Percentiles rank a stretch among this genome's conserved stretches.
phyloP scores from a whole-genome alignment of 2,329 filamentous ascomycete genomes.

The Tolypocladium ophioglossoides region DNA sequence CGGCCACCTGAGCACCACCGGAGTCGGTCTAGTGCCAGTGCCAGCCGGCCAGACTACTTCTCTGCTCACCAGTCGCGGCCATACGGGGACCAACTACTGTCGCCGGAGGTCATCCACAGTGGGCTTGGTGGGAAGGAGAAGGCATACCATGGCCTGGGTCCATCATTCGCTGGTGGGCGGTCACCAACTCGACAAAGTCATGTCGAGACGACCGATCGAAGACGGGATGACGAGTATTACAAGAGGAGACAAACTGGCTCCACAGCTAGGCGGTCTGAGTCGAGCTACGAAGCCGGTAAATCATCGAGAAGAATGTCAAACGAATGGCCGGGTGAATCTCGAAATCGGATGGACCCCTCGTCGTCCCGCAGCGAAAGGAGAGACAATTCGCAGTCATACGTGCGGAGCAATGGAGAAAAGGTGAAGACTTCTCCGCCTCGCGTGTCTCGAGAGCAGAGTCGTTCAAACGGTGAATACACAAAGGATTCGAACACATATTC shows the following conservation, averaged over 20 bases:
- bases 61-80: conserved; percentile 16
- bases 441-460: conserved; percentile 18
- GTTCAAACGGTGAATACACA: conserved; percentile 28
- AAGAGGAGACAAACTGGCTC: conserved; percentile 16
- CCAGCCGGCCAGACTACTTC: conserved; percentile 20
- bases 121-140: conserved; percentile 31
- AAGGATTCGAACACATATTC: conserved; percentile 17
- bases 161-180: conserved; percentile 17
- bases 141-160: conserved; percentile 21
- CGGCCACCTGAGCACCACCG: conserved; percentile 19
- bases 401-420: conserved; percentile 12
- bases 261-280: conserved; percentile 10
- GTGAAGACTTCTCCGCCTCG: conserved; percentile 8
- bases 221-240: conserved; percentile 12
- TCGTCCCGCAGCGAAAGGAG: conserved; percentile 16
- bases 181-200: conserved; percentile 21
- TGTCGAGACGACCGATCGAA: conserved; percentile 15
- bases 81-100: conserved; percentile 24
- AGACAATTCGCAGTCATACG: conserved; percentile 19
- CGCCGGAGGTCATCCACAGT: conserved; percentile 32
- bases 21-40: conserved; percentile 24
- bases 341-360: conserved; percentile 14
- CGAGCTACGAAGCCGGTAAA: conserved; percentile 15
- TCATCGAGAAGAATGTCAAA: conserved; percentile 18
- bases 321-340: conserved; percentile 18